phyloP scores from a whole-genome alignment of 257 asterid genomes.

The Lithospermum erythrorhizon region DNA sequence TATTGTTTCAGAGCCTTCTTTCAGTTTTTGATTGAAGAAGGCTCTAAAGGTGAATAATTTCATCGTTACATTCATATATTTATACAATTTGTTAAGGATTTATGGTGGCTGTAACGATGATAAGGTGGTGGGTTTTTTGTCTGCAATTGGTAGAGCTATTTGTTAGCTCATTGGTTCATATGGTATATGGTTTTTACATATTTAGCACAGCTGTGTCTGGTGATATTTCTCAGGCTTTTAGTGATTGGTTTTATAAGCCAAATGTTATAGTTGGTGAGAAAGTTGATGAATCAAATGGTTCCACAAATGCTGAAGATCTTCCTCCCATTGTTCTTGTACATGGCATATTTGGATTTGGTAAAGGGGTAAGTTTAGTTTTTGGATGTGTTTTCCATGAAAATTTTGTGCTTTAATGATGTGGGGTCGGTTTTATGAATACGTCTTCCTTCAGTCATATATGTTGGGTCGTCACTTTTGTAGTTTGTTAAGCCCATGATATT shows the following conservation, averaged over 20 bases:
- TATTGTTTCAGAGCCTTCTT: slow-evolving; percentile 36
- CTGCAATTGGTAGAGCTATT: slow-evolving; percentile 65
- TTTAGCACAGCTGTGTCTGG: slow-evolving; percentile 89
- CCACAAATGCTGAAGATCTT: slow-evolving; percentile 38
- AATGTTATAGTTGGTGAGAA: slow-evolving; percentile 33
- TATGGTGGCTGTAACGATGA: slow-evolving; percentile 25
- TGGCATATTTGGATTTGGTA: slow-evolving; percentile 95
- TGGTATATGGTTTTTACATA: slow-evolving; percentile 79
- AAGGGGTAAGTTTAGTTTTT: slow-evolving; percentile 59
- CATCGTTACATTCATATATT: not conserved
- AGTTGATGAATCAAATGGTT: slow-evolving; percentile 24
- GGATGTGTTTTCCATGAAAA: not conserved
- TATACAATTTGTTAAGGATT: not conserved
- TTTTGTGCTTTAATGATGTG: slow-evolving; percentile 1
- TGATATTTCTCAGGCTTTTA: slow-evolving; percentile 61
- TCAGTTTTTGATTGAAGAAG: slow-evolving; percentile 38
- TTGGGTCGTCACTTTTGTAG: no score
- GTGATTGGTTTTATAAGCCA: slow-evolving; percentile 56
- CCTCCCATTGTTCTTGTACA: slow-evolving; percentile 95
- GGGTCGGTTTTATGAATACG: no score
- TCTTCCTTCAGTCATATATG: no score
- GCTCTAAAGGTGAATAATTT: slow-evolving; percentile 21
- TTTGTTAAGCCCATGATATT: not conserved
- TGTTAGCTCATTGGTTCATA: slow-evolving; percentile 69
- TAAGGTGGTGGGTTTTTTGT: slow-evolving; percentile 58